Evolutionary conservation across 2,329 filamentous ascomycete genomes (phyloP).

Genomic region (Trichophyton rubrum): DNA sequence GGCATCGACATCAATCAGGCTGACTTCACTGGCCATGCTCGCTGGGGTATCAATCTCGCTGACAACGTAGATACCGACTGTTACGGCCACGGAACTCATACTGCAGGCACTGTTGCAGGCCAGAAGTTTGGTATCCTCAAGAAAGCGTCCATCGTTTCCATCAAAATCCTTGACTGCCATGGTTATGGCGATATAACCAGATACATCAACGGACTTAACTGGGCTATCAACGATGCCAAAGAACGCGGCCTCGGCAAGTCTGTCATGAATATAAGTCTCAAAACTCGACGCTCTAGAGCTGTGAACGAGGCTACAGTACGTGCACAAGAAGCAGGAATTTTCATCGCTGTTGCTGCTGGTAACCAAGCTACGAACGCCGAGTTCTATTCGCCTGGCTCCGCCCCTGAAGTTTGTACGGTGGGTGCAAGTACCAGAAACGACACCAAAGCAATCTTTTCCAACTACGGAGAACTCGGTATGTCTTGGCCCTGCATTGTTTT

Average conservation of each 20-base stretch:
- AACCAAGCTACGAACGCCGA: constrained; percentile 24
- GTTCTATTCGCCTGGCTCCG: constrained; percentile 26
- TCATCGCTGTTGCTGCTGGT: constrained; percentile 32
- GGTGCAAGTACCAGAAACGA: constrained; percentile 28
- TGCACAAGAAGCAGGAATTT: constrained; percentile 26
- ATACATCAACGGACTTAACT: constrained; percentile 40
- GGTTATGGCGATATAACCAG: constrained; percentile 35
- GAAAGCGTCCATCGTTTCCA: constrained; percentile 30
- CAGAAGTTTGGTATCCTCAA: constrained; percentile 28
- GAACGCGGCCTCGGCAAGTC: constrained; percentile 20
- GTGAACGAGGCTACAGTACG: constrained; percentile 29
- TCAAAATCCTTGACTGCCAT: constrained; percentile 38
- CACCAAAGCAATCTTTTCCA: constrained; percentile 28
- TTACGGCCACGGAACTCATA: constrained; percentile 31
- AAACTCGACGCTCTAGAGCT: constrained; percentile 25
- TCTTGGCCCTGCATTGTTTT: neutral
- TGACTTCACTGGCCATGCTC: constrained; percentile 28
- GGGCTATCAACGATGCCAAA: constrained; percentile 24
- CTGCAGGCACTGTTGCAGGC: constrained; percentile 26
- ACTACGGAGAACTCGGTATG: constrained; percentile 28
- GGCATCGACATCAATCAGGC: constrained; percentile 25
- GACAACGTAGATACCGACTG: constrained; percentile 13
- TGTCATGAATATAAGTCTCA: constrained; percentile 28
- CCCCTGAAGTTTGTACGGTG: constrained; percentile 28
- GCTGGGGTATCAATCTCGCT: constrained; percentile 24